Evolutionary conservation across 768 basidiomycete genomes (phyloP).

Genomic region (Arthromyces matolae): DNA sequence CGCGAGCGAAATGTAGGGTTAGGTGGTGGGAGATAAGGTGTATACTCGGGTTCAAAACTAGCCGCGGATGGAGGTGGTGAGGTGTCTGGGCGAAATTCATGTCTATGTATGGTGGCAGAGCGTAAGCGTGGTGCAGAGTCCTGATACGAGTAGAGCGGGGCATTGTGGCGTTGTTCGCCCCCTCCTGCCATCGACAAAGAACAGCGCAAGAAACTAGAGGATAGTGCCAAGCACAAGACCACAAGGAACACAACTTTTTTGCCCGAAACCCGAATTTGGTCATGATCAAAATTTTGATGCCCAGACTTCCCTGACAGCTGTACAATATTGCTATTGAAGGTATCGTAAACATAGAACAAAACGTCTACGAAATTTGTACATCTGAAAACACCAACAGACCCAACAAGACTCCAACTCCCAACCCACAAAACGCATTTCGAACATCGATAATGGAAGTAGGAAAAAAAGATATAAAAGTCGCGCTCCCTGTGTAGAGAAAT

Average conservation of each 20-base stretch:
- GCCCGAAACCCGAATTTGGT: neutral
- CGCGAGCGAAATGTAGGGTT: conserved; percentile 26
- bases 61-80: conserved; percentile 22
- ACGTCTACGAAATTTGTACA: neutral
- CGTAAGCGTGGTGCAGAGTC: conserved; percentile 30
- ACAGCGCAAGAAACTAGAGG: too few species aligned
- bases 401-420: conserved; percentile 8
- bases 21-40: conserved; percentile 19
- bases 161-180: conserved; percentile 41
- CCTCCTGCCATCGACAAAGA: conserved; percentile 35
- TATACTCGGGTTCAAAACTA: conserved; percentile 16
- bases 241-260: neutral
- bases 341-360: too few species aligned
- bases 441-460: conserved; percentile 2
- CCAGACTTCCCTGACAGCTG: neutral
- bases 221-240: neutral
- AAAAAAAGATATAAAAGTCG: conserved; percentile 16
- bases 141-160: conserved; percentile 42
- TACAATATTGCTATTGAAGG: neutral
- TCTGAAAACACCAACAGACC: conserved; percentile 7
- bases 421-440: conserved; percentile 6
- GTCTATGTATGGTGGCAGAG: conserved; percentile 19
- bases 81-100: conserved; percentile 10
- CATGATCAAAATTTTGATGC: neutral
- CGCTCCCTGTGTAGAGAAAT: conserved; percentile 16